phyloP scores from a whole-genome alignment of 331 rosid genomes.

The Telfairia occidentalis region DNA sequence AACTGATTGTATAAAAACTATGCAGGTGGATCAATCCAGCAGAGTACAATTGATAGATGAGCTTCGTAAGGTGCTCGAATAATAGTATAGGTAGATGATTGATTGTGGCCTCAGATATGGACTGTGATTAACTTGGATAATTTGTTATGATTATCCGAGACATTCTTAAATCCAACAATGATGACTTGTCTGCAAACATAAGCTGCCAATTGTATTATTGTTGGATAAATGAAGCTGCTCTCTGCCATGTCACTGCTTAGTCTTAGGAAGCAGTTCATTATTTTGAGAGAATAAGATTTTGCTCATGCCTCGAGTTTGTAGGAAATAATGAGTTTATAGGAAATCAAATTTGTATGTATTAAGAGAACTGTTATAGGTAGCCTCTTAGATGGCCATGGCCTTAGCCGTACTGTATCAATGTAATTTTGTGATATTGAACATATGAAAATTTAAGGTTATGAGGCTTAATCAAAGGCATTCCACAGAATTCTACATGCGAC shows the following conservation, averaged over 20 bases:
- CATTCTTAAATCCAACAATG: background rate
- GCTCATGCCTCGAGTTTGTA: constrained; percentile 7
- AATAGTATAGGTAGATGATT: constrained; percentile 3
- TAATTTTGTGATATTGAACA: background rate
- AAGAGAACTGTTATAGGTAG: background rate
- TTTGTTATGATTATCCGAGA: background rate
- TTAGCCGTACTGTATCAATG: background rate
- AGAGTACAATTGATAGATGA: constrained; percentile 45
- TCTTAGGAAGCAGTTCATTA: background rate
- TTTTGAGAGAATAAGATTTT: background rate
- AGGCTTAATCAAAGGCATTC: background rate
- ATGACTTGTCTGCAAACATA: background rate
- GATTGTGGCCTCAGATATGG: background rate
- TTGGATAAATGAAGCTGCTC: background rate
- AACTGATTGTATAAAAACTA: constrained; percentile 17
- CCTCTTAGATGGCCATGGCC: background rate
- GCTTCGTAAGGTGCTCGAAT: constrained; percentile 66
- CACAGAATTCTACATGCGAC: background rate
- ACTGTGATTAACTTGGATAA: background rate
- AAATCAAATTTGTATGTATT: background rate
- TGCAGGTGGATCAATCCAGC: constrained; percentile 74
- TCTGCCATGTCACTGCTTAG: background rate
- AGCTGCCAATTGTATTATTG: background rate
- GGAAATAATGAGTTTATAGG: background rate
- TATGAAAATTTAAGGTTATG: background rate